Evolutionary conservation across 176 grass and related monocot genomes (phyloP).

Genomic region (Oryza glumipatula): DNA sequence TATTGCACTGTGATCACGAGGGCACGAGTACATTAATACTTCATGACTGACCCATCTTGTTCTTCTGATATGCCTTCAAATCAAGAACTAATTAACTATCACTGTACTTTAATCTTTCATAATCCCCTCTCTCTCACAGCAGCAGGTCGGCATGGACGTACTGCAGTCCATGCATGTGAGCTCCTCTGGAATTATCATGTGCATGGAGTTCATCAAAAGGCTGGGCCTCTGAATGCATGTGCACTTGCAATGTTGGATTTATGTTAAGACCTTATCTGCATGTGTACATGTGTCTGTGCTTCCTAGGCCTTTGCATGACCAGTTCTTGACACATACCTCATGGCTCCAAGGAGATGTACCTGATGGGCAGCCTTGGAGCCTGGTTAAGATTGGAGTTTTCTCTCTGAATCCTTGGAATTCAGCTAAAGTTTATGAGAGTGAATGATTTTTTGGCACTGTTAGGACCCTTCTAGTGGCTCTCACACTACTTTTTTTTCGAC

Average conservation of each 20-base stretch:
- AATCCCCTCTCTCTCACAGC: neutral
- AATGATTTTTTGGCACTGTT: neutral
- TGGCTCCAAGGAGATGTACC: neutral
- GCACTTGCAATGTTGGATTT: conserved; percentile 45
- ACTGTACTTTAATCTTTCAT: neutral
- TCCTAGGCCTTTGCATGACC: neutral
- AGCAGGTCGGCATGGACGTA: conserved; percentile 21
- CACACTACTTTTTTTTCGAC: neutral
- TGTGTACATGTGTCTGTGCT: conserved; percentile 16
- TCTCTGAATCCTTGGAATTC: neutral
- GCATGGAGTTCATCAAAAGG: conserved; percentile 11
- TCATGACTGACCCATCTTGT: neutral
- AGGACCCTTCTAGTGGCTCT: neutral
- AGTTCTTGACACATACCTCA: neutral
- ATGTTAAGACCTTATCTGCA: neutral
- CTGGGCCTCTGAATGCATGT: conserved; percentile 51
- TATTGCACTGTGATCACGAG: neutral
- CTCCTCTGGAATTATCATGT: conserved; percentile 30
- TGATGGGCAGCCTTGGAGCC: neutral
- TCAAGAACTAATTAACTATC: conserved; percentile 7
- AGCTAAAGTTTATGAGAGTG: neutral
- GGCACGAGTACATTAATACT: neutral
- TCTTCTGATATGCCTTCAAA: conserved; percentile 8
- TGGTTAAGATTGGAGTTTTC: neutral
- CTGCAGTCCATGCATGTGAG: conserved; percentile 41